A percentile compares a stretch with the other conserved stretches of the same genome.
These are phyloP conservation scores for Chytriomyces confervae DNA, from an alignment of 192 early-diverging fungal genomes.

Conservation along the genomic window DNA sequence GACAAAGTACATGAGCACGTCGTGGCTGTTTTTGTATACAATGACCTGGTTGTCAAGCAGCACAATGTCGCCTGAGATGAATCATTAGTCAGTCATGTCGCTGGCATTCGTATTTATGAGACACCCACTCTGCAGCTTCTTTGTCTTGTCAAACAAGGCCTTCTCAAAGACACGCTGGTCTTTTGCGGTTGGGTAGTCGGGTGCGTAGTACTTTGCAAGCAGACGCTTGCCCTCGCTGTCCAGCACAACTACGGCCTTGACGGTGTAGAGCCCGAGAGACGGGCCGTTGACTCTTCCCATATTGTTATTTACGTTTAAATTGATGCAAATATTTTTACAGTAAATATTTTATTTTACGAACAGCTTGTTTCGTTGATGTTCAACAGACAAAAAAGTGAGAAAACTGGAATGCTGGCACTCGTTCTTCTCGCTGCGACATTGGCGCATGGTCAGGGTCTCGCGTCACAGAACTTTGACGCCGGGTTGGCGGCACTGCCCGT, in stretches of 20 bases:
- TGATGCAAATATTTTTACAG: too few species aligned
- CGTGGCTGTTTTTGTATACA: slow-evolving; percentile 82
- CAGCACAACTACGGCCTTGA: slow-evolving; percentile 85
- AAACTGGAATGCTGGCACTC: too few species aligned
- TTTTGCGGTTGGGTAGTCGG: slow-evolving; percentile 68
- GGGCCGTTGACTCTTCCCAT: too few species aligned
- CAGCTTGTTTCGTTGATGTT: too few species aligned
- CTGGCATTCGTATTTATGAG: too few species aligned
- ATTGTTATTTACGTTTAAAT: too few species aligned
- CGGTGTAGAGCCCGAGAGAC: slow-evolving; percentile 81
- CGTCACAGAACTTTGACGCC: too few species aligned
- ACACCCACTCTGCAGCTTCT: slow-evolving; percentile 70
- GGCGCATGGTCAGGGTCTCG: too few species aligned
- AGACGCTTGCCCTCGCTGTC: slow-evolving; percentile 93
- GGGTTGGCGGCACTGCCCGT: too few species aligned
- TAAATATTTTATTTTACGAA: too few species aligned
- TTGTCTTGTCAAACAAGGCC: slow-evolving; percentile 90
- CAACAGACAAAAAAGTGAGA: too few species aligned
- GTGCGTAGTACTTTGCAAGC: slow-evolving; percentile 89
- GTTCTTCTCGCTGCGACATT: too few species aligned
- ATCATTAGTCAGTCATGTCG: neutral
- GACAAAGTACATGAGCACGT: slow-evolving; percentile 90
- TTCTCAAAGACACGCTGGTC: slow-evolving; percentile 93
- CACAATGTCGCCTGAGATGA: slow-evolving; percentile 80
- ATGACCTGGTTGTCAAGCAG: slow-evolving; percentile 92